Base-by-base conservation (phyloP, 2,329 filamentous ascomycete species). In the Monilinia fructigena region DNA sequence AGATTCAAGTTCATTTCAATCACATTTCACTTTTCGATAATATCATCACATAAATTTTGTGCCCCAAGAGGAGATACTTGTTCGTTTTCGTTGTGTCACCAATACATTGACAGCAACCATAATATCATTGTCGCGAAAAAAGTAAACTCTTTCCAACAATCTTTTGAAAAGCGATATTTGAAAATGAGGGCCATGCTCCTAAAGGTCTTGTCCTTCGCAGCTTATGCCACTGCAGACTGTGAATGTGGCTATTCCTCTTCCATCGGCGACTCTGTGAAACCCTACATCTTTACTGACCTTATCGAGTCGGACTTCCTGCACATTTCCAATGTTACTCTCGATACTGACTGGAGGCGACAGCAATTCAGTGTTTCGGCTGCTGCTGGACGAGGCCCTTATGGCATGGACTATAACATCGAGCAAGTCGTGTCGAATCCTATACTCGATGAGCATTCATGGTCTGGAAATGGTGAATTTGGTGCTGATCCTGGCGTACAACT, bases 241-340 rank as follows among this genome's bases (percentile, higher is more conserved):
- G 85, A 90, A 72, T 94, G 91, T 74, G 91, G 90, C 62, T 93
- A 92, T 76, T 83, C 83, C 3, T 77, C 88, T 55, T 80, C 79
- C 68, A 77, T 81, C 50, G 80, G 79, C n/a, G 74, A 55, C 28
- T 53, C 68, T 23, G 31, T 77, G 55, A 77, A 78, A 38, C 73
- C 77, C 56, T 77, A 80, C 52, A 74, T 89, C 63, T 93, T 90
- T 75, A 91, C 88, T 2, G 86, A 93, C 68, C 74, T 87, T 14
- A 77, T 91, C 62, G 90, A 93, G 74, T 88, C 88, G 26, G 87
- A 93, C 77, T 93, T 93, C 74, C 78, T 86, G 3, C 84, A 85
- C 68, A 74, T 85, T 48, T 71, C 78, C 12, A 76, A 83, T 65
- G 78, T 85, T 56, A 77, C 80, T 20, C 73, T 78, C 5, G 80